These are phyloP conservation scores for Colletotrichum agaves DNA, from an alignment of 2,329 filamentous ascomycete species.

Conservation along the genomic window DNA sequence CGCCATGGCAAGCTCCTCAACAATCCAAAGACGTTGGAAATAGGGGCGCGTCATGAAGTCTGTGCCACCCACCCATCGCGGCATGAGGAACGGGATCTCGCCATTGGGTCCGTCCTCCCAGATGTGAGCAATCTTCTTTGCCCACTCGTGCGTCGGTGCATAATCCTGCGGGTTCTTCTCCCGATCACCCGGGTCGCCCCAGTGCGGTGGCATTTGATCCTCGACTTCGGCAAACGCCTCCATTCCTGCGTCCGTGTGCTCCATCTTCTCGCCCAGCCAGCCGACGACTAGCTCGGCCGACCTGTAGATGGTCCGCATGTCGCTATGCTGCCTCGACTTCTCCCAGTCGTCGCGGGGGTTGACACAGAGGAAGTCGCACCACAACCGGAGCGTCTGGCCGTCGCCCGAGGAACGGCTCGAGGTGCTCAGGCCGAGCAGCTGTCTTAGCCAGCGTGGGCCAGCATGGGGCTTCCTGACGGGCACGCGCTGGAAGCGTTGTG, in stretches of 20 bases:
- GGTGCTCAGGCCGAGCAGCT: constrained; percentile 36
- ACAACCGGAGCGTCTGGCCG: constrained; percentile 41
- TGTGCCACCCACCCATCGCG: constrained; percentile 40
- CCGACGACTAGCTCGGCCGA: constrained; percentile 47
- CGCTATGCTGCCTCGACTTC: constrained; percentile 43
- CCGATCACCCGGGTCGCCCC: constrained; percentile 48
- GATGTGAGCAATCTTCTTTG: constrained; percentile 42
- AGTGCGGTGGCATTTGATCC: constrained; percentile 45
- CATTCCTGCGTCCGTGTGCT: constrained; percentile 43
- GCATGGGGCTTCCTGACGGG: constrained; percentile 34
- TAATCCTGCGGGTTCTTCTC: constrained; percentile 49
- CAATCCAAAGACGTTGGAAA: constrained; percentile 50
- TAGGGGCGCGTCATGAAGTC: constrained; percentile 47
- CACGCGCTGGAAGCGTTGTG: constrained; percentile 38
- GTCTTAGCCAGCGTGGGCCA: constrained; percentile 39
- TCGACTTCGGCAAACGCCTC: constrained; percentile 44
- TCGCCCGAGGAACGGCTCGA: constrained; percentile 17
- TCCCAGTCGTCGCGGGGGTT: constrained; percentile 44
- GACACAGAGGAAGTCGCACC: constrained; percentile 47
- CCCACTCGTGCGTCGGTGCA: constrained; percentile 46
- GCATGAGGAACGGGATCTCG: constrained; percentile 38
- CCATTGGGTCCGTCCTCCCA: constrained; percentile 41
- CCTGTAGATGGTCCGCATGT: constrained; percentile 45
- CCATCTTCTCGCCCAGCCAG: constrained; percentile 46
- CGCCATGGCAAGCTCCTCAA: constrained; percentile 49